A percentile compares a stretch with the other conserved stretches of the same genome.
phyloP scores from a whole-genome alignment of 495 filamentous ascomycete species.

The Penicillium nucicola region DNA sequence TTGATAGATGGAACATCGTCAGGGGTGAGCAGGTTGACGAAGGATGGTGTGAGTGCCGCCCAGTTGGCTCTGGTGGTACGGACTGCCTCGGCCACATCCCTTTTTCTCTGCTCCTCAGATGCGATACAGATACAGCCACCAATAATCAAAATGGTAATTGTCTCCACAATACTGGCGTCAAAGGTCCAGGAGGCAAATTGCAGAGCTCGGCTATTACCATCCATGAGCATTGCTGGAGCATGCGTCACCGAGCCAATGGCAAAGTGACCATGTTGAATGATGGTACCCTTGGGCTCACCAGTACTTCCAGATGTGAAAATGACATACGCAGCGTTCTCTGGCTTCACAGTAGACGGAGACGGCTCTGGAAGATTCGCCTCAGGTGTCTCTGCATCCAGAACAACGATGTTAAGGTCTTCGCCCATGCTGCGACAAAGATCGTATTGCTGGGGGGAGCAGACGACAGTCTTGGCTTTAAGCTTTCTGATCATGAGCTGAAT shows the following conservation, averaged over 20 bases:
- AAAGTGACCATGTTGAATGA: slow-evolving; percentile 27
- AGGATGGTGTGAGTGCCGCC: slow-evolving; percentile 39
- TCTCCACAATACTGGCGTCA: slow-evolving; percentile 39
- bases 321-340: slow-evolving; percentile 23
- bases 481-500: slow-evolving; percentile 45
- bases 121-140: slow-evolving; percentile 47
- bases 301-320: slow-evolving; percentile 39
- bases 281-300: slow-evolving; percentile 34
- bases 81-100: slow-evolving; percentile 33
- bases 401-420: slow-evolving; percentile 11
- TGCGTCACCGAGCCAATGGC: slow-evolving; percentile 16
- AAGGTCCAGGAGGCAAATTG: slow-evolving; percentile 45
- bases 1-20: slow-evolving; percentile 29
- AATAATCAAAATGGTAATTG: slow-evolving; percentile 32
- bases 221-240: slow-evolving; percentile 34
- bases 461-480: slow-evolving; percentile 20
- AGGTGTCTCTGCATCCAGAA: background rate
- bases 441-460: slow-evolving; percentile 19
- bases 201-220: slow-evolving; percentile 26
- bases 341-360: background rate
- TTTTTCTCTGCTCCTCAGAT: slow-evolving; percentile 30
- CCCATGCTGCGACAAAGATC: slow-evolving; percentile 7
- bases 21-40: slow-evolving; percentile 34
- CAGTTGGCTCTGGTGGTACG: slow-evolving; percentile 32
- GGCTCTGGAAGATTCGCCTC: background rate